Evolutionary conservation across 495 filamentous ascomycete genomes (phyloP), one percentile per base, ranked within the genome.

Genomic region (Podospora appendiculata): DNA sequence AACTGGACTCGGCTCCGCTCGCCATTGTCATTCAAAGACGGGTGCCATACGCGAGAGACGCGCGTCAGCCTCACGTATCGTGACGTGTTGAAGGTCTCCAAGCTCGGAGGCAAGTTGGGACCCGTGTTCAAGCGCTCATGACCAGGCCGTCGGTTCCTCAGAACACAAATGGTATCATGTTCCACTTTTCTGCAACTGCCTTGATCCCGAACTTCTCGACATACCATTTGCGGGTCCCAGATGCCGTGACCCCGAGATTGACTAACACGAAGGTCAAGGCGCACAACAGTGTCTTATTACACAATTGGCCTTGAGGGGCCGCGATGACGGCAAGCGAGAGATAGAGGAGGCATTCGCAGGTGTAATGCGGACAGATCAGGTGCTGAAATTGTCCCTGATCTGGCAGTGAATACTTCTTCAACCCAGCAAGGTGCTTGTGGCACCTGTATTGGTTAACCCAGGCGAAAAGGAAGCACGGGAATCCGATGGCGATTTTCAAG

Each of bases 1-100:
- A 98, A 97, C 64, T 98, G 94, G 94, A 62, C 69, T 34, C 69
- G 94, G 18, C 70, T 98, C 42, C 79, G 86, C 13, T 77, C 87
- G 34, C 69, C 71, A 14, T 70, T 75, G 12, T 51, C 41, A n/a
- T 89, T 84, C 62, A 56, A 59, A 35, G 63, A 64, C 18, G 90
- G 88, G 2, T 69, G 65, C 45, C 83, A 79, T 56, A 58, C 77
- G 57, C 79, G 93, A 47, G 67, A 71, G 57, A 88, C 80, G 4
- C 80, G 93, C 61, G 81, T 83, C 25, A 96, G 92, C 67, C 73
- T 97, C 56, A 98, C 93, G 8, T 97, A 89, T 75, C 80, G 94
- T 49, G 93, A 97, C 70, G 94, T 97, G 41, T 70, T 89, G 51
- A 92, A 87, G 64, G 90, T 96, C 43, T 85, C 84, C 5, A 89